Conservation (phyloP, 805 yeast species). For the Ogataea trehalophila region DNA sequence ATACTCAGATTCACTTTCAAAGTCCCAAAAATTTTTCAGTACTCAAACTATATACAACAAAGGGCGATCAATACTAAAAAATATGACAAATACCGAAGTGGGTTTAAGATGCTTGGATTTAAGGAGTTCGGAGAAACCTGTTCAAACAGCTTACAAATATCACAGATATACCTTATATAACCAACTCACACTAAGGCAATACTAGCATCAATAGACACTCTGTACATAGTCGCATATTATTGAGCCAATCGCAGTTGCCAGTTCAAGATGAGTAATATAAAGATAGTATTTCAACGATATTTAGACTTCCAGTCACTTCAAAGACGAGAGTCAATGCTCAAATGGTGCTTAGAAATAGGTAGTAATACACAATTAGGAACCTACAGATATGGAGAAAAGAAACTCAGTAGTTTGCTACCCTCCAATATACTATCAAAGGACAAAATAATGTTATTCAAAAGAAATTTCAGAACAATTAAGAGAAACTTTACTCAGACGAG, state of each 20-base stretch:
- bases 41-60: too few species aligned
- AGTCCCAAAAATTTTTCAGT: too few species aligned
- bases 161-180: too few species aligned
- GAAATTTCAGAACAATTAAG: slow-evolving; percentile 8
- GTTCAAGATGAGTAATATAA: slow-evolving; percentile 20
- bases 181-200: too few species aligned
- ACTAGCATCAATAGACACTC: slow-evolving; percentile 8
- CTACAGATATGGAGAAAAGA: background rate
- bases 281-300: slow-evolving; percentile 23
- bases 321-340: slow-evolving; percentile 24
- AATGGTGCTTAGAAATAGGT: slow-evolving; percentile 22
- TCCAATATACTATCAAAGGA: slow-evolving; percentile 1
- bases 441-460: slow-evolving; percentile 3
- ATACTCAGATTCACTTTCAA: too few species aligned
- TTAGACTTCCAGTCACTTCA: slow-evolving; percentile 19
- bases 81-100: too few species aligned
- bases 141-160: too few species aligned
- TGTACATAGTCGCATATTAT: too few species aligned
- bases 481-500: slow-evolving; percentile 20
- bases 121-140: too few species aligned
- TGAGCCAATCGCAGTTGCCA: background rate
- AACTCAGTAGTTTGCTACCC: slow-evolving; percentile 14
- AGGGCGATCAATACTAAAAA: too few species aligned
- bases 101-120: too few species aligned
- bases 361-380: slow-evolving; percentile 1